Percentiles rank a stretch among this genome's conserved stretches.
These are phyloP conservation scores for Calonectria hawksworthii DNA, from an alignment of 2,329 filamentous ascomycete genomes.

Conservation along the genomic window DNA sequence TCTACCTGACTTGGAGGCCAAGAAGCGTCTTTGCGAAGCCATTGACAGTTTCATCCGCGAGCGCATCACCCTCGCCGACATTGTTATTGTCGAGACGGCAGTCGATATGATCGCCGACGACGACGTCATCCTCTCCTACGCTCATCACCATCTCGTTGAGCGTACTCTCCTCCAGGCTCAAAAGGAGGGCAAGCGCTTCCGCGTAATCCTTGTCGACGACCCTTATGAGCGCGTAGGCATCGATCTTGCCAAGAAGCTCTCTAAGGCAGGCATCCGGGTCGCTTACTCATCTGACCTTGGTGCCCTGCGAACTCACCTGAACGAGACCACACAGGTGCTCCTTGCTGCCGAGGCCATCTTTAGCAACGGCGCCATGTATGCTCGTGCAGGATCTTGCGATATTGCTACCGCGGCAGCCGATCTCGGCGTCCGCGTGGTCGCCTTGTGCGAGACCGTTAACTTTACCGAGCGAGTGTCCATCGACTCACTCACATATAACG, in stretches of 20 bases:
- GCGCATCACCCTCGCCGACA: conserved; percentile 87
- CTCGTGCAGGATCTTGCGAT: conserved; percentile 87
- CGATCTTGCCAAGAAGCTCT: conserved; percentile 77
- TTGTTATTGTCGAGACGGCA: conserved; percentile 85
- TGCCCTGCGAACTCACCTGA: conserved; percentile 81
- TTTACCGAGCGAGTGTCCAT: conserved; percentile 89
- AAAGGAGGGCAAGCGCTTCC: conserved; percentile 79
- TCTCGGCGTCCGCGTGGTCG: conserved; percentile 83
- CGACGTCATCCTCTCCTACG: conserved; percentile 89
- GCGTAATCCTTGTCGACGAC: conserved; percentile 87
- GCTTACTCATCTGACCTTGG: conserved; percentile 85
- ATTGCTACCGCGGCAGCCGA: conserved; percentile 87
- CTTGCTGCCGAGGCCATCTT: conserved; percentile 96
- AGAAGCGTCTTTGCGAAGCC: conserved; percentile 80
- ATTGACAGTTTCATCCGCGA: conserved; percentile 94
- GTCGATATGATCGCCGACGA: conserved; percentile 82
- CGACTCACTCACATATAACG: conserved; percentile 94
- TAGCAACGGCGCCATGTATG: conserved; percentile 92
- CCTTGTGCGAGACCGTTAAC: conserved; percentile 95
- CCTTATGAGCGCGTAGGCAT: conserved; percentile 67
- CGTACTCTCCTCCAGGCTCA: conserved; percentile 83
- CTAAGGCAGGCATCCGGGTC: conserved; percentile 78
- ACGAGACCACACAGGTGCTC: conserved; percentile 78
- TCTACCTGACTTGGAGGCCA: conserved; percentile 84
- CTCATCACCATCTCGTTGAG: conserved; percentile 88